Evolutionary conservation across 306 rosid genomes (phyloP).

Genomic region (Crotalaria pallida): DNA sequence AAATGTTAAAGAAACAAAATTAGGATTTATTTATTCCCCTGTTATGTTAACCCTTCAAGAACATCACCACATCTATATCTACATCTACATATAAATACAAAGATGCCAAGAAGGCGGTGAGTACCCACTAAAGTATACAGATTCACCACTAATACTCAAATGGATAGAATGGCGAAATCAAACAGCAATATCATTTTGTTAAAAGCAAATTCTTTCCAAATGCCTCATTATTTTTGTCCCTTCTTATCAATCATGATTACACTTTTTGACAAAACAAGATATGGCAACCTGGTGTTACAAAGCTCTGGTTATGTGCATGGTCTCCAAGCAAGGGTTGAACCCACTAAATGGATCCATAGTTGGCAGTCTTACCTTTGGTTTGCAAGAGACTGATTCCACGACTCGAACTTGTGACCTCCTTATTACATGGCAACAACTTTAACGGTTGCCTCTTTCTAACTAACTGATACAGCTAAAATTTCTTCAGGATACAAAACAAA

Average conservation of each 20-base stretch:
- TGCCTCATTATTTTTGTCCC: neutral
- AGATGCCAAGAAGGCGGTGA: neutral
- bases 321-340: no score
- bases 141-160: neutral
- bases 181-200: neutral
- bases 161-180: constrained; percentile 6
- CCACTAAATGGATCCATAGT: no score
- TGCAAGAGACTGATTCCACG: no score
- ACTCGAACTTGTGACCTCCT: no score
- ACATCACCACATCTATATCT: neutral
- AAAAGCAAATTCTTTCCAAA: neutral
- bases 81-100: neutral
- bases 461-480: neutral
- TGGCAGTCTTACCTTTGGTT: no score
- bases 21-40: neutral
- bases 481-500: neutral
- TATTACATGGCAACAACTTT: no score
- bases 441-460: no score
- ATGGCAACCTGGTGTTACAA: no score
- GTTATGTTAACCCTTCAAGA: neutral
- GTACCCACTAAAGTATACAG: neutral
- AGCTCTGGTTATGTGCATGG: no score
- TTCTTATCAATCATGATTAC: constrained; percentile 9
- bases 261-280: neutral
- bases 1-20: neutral